These are phyloP conservation scores for Cladosporium sp. DNA, from an alignment of 2,329 filamentous ascomycete genomes.

Conservation along the genomic window DNA sequence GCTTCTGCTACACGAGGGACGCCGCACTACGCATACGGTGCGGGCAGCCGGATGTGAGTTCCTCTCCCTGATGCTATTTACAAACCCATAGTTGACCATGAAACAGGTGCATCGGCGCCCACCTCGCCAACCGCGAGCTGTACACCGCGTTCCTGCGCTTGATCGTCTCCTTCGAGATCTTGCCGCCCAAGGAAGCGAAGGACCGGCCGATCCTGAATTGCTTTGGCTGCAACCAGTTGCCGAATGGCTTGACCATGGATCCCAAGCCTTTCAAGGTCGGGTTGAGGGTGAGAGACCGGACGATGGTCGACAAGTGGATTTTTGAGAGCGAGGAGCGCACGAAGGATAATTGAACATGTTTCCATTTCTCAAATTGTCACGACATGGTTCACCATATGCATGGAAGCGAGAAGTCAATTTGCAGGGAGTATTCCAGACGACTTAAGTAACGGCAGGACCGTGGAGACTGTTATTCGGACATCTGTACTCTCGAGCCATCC, in stretches of 20 bases:
- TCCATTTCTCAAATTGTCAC: too few relatives aligned
- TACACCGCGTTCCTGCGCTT: slow-evolving; percentile 45
- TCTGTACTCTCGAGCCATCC: too few relatives aligned
- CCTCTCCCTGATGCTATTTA: background rate
- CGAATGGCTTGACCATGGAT: slow-evolving; percentile 44
- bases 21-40: slow-evolving; percentile 45
- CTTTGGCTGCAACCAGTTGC: slow-evolving; percentile 41
- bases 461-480: too few relatives aligned
- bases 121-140: slow-evolving; percentile 35
- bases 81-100: background rate
- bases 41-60: slow-evolving; percentile 32
- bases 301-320: slow-evolving; percentile 41
- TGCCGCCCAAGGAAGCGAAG: slow-evolving; percentile 33
- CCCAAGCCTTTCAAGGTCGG: slow-evolving; percentile 47
- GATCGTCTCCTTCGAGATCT: slow-evolving; percentile 42
- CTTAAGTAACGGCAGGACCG: too few relatives aligned
- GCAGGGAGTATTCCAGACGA: too few relatives aligned
- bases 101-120: slow-evolving; percentile 30
- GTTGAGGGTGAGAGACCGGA: slow-evolving; percentile 38
- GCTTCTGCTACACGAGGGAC: slow-evolving; percentile 35
- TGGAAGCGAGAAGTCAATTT: background rate
- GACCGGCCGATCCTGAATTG: slow-evolving; percentile 41
- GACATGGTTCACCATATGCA: too few relatives aligned
- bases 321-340: slow-evolving; percentile 42
- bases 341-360: slow-evolving; percentile 29